A percentile compares a stretch with the other conserved stretches of the same genome.
Conservation (phyloP, 208 protist species). For the Trypanosoma scelopori region DNA sequence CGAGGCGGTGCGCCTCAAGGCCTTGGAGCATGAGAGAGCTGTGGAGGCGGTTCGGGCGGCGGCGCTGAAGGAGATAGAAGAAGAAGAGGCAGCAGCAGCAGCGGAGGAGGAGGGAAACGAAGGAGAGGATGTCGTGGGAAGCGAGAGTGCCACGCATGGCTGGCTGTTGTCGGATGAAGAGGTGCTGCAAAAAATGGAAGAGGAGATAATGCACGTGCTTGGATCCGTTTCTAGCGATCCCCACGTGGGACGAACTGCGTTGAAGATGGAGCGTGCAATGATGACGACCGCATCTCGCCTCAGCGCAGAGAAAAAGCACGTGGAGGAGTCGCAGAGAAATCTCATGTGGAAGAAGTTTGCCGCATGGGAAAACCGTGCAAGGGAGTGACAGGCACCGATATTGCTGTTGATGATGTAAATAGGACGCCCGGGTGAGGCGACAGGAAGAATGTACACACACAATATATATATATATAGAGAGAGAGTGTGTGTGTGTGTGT, state of each 20-base stretch:
- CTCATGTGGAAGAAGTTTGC: conserved; percentile 67
- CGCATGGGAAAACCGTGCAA: conserved; percentile 50
- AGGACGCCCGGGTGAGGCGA: background rate
- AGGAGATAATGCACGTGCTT: conserved; percentile 65
- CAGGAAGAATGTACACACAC: background rate
- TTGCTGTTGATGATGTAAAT: background rate
- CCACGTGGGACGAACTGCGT: conserved; percentile 9
- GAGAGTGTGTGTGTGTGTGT: too few species aligned
- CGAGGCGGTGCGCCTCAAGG: conserved; percentile 40
- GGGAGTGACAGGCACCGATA: conserved; percentile 1
- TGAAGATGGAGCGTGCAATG: conserved; percentile 38
- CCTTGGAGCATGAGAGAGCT: conserved; percentile 45
- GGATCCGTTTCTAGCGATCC: conserved; percentile 19
- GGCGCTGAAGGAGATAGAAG: conserved; percentile 33
- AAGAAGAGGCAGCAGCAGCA: conserved; percentile 15
- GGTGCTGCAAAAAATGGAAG: conserved; percentile 74
- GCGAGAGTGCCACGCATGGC: conserved; percentile 21
- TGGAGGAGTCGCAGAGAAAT: conserved; percentile 13
- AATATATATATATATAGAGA: conserved; percentile 10
- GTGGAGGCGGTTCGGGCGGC: conserved; percentile 30
- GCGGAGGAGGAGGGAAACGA: conserved; percentile 24
- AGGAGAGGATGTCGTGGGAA: background rate
- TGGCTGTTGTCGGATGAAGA: conserved; percentile 64
- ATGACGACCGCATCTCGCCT: conserved; percentile 41
- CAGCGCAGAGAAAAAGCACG: conserved; percentile 6